A percentile compares a stretch with the other conserved stretches of the same genome.
Evolutionary conservation across 2,329 filamentous ascomycete species (phyloP).

Genomic region (Penicillium polonicum): DNA sequence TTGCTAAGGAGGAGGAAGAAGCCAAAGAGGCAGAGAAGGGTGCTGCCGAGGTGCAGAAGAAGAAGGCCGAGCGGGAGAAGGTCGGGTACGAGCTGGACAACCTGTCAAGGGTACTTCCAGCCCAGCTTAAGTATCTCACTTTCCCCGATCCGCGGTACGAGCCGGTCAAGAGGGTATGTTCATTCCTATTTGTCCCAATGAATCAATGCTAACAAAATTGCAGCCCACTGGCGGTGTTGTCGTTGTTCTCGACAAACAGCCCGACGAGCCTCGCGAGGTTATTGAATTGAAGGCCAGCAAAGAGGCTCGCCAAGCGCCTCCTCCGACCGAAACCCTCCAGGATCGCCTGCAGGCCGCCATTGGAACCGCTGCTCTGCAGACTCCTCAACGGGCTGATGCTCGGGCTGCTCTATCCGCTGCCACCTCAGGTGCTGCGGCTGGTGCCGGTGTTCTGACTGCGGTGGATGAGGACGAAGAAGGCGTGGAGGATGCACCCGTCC

Average conservation of each 20-base stretch:
- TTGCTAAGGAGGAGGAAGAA: conserved; percentile 63
- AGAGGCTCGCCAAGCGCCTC: conserved; percentile 44
- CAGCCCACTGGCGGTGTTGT: conserved; percentile 92
- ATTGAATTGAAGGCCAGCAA: conserved; percentile 95
- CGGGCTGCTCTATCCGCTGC: conserved; percentile 24
- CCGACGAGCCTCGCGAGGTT: conserved; percentile 72
- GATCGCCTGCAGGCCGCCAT: conserved; percentile 45
- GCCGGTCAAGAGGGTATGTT: conserved; percentile 81
- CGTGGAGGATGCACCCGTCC: conserved; percentile 49
- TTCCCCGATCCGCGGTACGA: conserved; percentile 88
- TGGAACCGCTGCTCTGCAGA: conserved; percentile 33
- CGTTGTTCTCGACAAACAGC: conserved; percentile 80
- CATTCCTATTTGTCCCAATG: not conserved
- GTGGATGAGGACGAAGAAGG: conserved; percentile 69
- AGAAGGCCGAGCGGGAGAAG: conserved; percentile 94
- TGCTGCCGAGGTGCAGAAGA: conserved; percentile 65
- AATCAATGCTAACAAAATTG: conserved; percentile 41
- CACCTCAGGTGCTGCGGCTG: conserved; percentile 60
- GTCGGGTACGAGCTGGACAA: conserved; percentile 94
- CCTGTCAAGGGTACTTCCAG: conserved; percentile 90
- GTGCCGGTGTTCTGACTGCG: conserved; percentile 77
- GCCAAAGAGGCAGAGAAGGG: conserved; percentile 62
- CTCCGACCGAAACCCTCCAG: conserved; percentile 42
- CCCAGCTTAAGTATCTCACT: conserved; percentile 92
- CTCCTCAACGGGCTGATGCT: conserved; percentile 33